Evolutionary conservation across 1,284 basidiomycete genomes (phyloP), one percentile per base, ranked within the genome.

Genomic region (Phlebopus sp.): DNA sequence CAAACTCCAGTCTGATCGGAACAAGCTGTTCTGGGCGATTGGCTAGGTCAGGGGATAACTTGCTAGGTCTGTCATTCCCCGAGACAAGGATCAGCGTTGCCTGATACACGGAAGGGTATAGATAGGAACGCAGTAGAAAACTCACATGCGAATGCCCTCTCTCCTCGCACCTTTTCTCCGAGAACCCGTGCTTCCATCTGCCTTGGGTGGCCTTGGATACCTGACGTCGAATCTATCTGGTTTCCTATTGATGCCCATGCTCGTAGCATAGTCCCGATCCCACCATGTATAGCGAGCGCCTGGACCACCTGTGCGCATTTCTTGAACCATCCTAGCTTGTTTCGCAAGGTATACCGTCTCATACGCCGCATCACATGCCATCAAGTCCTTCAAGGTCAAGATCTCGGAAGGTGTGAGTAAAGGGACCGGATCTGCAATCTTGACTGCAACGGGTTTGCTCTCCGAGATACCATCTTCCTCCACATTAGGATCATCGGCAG

Each of bases 1-100:
- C 97, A 59, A 98, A 85, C 68, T 99, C 97, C 43, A 99, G 74
- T 17, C 96, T 83, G 44, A 99, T 90, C 2, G 96, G 96, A 5
- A 99, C 89, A 31, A 98, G 82, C 58, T 83, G 76, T 63, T 95
- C 93, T 7, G 82, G 76, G 29, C 76, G 71, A 53, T 81, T 76
- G 4, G 82, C 81, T 29, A 85, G 77, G 39, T 81, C 75, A 13
- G 72, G 64, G 9, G 77, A 68, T 29, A 90, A 61, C 57, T 77
- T 79, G 49, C 85, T 74, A 10, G 86, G 85, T 55, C 86, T 90
- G 46, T 14, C 42, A 44, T 21, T 47, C 51, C n/a, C 27, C 47
- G 47, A 25, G 23, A 52, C 50, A 37, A 29, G 43, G 15, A 45
- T 40, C 47, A 55, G 52, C 37, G 59, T 23, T 43, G 44, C 10